phyloP scores from a whole-genome alignment of 208 protist species.

The Spongospora subterranea region DNA sequence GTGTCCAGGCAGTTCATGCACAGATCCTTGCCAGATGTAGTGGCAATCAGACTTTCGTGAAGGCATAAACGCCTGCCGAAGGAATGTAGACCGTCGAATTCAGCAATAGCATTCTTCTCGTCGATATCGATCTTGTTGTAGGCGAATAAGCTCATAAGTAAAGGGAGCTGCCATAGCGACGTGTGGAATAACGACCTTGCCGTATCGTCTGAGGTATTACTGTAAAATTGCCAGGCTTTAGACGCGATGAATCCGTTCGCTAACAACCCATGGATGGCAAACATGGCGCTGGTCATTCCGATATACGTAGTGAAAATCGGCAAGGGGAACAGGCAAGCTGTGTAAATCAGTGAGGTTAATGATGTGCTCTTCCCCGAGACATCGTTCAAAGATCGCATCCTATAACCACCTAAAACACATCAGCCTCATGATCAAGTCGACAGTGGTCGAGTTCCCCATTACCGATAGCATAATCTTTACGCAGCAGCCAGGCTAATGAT shows the following conservation, averaged over 20 bases:
- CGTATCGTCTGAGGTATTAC: neutral
- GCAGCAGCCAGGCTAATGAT: conserved; percentile 36
- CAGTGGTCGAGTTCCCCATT: neutral
- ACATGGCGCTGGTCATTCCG: conserved; percentile 37
- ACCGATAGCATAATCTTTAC: neutral
- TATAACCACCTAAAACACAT: neutral
- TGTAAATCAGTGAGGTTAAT: neutral
- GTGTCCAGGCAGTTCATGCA: neutral
- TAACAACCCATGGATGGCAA: neutral
- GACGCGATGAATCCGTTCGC: neutral
- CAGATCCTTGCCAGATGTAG: neutral
- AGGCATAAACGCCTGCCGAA: conserved; percentile 36
- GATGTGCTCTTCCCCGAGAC: neutral
- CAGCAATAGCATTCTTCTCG: neutral
- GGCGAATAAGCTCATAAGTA: conserved; percentile 21
- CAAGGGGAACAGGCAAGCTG: neutral
- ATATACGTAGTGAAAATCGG: neutral
- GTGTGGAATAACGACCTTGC: conserved; percentile 11
- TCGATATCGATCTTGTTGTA: conserved; percentile 18
- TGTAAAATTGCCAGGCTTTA: neutral
- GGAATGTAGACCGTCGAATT: neutral
- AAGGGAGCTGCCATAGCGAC: conserved; percentile 36
- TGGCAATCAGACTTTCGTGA: neutral
- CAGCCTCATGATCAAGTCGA: neutral
- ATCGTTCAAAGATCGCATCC: conserved; percentile 47